Conservation (phyloP, 2,329 filamentous ascomycete genomes). For the Colletotrichum godetiae region DNA sequence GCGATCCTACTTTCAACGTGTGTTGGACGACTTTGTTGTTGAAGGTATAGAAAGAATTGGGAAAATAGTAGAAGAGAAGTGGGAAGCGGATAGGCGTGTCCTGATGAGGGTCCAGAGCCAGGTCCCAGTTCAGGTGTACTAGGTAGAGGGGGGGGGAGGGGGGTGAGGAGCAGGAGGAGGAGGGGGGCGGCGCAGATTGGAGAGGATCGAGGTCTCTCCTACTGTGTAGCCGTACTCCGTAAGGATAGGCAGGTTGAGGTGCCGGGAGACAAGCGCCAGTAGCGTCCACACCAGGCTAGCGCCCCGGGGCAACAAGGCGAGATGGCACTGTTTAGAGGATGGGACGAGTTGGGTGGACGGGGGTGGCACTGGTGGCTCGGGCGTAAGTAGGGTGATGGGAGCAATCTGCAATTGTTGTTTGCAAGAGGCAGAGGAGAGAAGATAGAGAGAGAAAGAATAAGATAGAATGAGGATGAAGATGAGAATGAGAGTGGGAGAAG, state of each 20-base stretch:
- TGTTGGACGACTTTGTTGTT: slow-evolving; percentile 3
- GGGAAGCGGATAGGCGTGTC: slow-evolving; percentile 30
- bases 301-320: slow-evolving; percentile 10
- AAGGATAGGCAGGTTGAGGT: not conserved
- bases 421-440: not conserved
- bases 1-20: slow-evolving; percentile 24
- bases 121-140: slow-evolving; percentile 2
- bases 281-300: slow-evolving; percentile 12
- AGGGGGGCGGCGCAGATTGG: slow-evolving; percentile 13
- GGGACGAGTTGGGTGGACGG: not conserved
- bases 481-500: not conserved
- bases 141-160: not conserved
- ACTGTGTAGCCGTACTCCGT: too few species aligned
- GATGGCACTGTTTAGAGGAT: not conserved
- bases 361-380: slow-evolving; percentile 6
- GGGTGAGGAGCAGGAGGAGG: not conserved
- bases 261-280: slow-evolving; percentile 17
- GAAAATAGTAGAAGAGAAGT: not conserved
- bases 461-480: not conserved
- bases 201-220: slow-evolving; percentile 4
- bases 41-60: not conserved
- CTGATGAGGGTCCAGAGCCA: slow-evolving; percentile 29
- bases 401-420: not conserved
- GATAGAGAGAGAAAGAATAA: not conserved
- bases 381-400: slow-evolving; percentile 16